Base-by-base conservation (phyloP, 345 rosid genomes). In the Dimocarpus longan region DNA sequence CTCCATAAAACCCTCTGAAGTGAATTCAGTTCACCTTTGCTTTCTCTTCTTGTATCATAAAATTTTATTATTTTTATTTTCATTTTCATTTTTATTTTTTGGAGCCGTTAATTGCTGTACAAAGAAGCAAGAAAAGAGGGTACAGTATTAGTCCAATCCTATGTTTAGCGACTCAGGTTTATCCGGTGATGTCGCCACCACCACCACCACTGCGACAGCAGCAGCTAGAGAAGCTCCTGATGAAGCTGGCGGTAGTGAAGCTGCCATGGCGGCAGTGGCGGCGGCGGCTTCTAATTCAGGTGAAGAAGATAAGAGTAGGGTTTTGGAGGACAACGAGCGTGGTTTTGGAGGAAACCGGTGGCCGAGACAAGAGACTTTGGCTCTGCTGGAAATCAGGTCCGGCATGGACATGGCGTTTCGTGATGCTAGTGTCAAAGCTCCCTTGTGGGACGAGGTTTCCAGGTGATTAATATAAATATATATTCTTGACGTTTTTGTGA, bases 361-460 rank as follows among this genome's bases (percentile, higher is more conserved):
- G 89, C 93, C 93, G 6, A 76, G 87, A 59, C 88, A 86, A 59
- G 93, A 90, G 79, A 85, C 93, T 60, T 26, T 88, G 81, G 87
- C 91, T 8, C 85, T 90, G 40, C 66, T 90, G 64, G 80, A 81
- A 80, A 84, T 86, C 66, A 80, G 93, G 86, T 83, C 91, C 15
- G 88, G 86, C 24, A 86, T 90, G 93, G 91, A 86, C 65, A 83
- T 68, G 6, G 82, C 75, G 22, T 90, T 90, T 60, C 83, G 86
- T 1, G 93, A 90, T 65, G 83, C 93, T 0, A 83, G 87, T 70
- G 76, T 75, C 10, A 90, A 90, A 76, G 88, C 85, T 59, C 91
- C 91, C 37, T 56, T 90, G 19, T 90, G 93, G 93, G 93, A 90
- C 8, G 87, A 90, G 11, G 89, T 90, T 71, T 84, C 93, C 86